These are phyloP conservation scores for Murraya paniculata DNA, from an alignment of 345 rosid genomes.

Conservation along the genomic window DNA sequence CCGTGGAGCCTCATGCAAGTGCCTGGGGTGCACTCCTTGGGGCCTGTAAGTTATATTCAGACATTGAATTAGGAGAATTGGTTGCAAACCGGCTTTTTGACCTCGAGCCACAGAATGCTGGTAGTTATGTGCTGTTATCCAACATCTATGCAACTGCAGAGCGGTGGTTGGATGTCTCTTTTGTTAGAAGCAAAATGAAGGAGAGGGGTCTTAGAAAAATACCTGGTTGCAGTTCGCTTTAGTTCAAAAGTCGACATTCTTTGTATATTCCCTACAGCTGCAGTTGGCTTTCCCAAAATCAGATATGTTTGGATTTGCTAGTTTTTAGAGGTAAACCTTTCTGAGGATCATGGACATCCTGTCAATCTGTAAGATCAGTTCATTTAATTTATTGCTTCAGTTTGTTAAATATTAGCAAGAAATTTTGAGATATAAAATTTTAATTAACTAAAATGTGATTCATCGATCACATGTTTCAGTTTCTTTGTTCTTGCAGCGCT, in stretches of 20 bases:
- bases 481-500: background rate
- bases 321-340: background rate
- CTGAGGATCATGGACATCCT: background rate
- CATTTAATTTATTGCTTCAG: background rate
- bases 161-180: constrained; percentile 59
- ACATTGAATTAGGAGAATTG: constrained; percentile 52
- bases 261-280: background rate
- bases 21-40: constrained; percentile 77
- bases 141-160: constrained; percentile 64
- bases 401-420: background rate
- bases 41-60: constrained; percentile 51
- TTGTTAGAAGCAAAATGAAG: constrained; percentile 55
- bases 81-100: constrained; percentile 49
- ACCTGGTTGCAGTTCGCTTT: constrained; percentile 54
- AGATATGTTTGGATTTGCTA: background rate
- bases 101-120: constrained; percentile 61
- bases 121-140: constrained; percentile 66
- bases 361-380: background rate
- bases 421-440: background rate
- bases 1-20: constrained; percentile 53
- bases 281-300: background rate
- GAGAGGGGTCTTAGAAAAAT: constrained; percentile 57
- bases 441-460: background rate
- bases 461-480: background rate
- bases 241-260: background rate